Evolutionary conservation across 345 rosid genomes (phyloP), one percentile per base, ranked within the genome.

Genomic region (Lumnitzera littorea): DNA sequence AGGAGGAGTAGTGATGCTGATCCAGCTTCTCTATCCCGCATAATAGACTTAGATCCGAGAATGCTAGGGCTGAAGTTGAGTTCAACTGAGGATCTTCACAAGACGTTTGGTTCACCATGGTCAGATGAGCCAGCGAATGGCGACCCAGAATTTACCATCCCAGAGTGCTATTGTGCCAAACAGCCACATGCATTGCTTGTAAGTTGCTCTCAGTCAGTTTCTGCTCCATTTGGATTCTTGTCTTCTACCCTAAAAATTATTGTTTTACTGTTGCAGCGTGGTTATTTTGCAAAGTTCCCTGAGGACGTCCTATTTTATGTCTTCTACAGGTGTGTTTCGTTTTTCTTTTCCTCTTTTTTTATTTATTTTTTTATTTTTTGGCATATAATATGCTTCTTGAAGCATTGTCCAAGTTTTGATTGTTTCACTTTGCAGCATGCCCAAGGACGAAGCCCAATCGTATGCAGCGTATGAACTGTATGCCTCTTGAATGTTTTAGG

Each of bases 91-190:
- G 89, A 83, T 76, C 95, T 95, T 46, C 92, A 95, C 61, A 95
- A 95, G 82, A 86, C 95, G 15, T 95, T 95, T 76, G 89, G 92
- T 59, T 91, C 97, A 23, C 99, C 99, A 36, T 95, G 99, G 99
- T 83, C 96, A 29, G 95, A 95, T 62, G 99, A 91, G 56, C 94
- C 97, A 2, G 31, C 88, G 46, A 95, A 86, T 82, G 96, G 88
- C n/a, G 96, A 94, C 55, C 91, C 91, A 12, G 96, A 95, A 68
- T 91, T 95, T 80, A 75, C 65, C 41, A 97, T 91, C 64, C 99
- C 99, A 27, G 83, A 72, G 61, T 91, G 99, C 74, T 91, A 95
- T 76, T 80, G 84, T 68, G 84, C 97, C n/a, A 88, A 86, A 70
- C 89, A 72, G 72, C 95, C 97, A 24, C 97, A 96, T 12, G 43